Evolutionary conservation across 805 yeast genomes (phyloP).

Genomic region (Kockiozyma suomiensis): DNA sequence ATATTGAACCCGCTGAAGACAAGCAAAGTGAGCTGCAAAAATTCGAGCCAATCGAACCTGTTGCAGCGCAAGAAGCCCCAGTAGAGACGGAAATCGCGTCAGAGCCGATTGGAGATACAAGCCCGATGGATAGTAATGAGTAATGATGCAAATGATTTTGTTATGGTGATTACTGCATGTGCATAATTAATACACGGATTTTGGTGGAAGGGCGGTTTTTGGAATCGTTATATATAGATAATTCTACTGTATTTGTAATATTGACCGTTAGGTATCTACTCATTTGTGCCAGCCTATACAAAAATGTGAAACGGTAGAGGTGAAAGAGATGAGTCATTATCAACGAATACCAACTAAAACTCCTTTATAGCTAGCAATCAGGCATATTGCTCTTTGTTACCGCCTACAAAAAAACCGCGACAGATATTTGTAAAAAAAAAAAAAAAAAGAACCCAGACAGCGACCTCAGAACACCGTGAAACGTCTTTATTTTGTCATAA

Average conservation of each 20-base stretch:
- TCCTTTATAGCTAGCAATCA: background rate
- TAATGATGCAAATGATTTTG: background rate
- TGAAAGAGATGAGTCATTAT: background rate
- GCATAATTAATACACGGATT: background rate
- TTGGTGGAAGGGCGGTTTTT: background rate
- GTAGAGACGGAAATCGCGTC: too few relatives aligned
- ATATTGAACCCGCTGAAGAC: too few relatives aligned
- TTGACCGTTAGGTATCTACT: background rate
- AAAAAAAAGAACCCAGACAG: background rate
- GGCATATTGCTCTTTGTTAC: too few relatives aligned
- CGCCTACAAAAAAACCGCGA: too few relatives aligned
- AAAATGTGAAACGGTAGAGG: background rate
- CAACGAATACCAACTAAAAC: background rate
- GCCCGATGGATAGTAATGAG: background rate
- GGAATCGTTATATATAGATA: background rate
- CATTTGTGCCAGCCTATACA: background rate
- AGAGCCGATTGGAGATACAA: too few relatives aligned
- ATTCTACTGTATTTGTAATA: background rate
- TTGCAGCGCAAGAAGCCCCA: too few relatives aligned
- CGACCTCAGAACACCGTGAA: background rate
- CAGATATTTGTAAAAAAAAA: background rate
- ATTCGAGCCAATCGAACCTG: too few relatives aligned
- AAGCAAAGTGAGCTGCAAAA: too few relatives aligned
- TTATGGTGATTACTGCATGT: background rate
- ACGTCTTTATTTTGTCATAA: background rate